phyloP scores from a whole-genome alignment of 2,329 filamentous ascomycete species.

The Alternaria triticimaculans region DNA sequence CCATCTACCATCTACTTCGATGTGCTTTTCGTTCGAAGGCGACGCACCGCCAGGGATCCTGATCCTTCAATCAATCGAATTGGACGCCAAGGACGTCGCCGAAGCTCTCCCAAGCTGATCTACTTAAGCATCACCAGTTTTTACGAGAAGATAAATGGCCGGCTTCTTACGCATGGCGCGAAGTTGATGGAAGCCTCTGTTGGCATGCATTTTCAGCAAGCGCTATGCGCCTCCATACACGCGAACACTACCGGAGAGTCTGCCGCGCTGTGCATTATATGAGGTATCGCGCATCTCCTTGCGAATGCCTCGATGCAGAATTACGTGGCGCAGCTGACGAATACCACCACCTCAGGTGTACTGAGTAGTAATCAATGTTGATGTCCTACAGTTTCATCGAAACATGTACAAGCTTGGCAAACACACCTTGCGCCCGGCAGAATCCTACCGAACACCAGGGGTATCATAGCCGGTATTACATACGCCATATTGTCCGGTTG shows the following conservation, averaged over 20 bases:
- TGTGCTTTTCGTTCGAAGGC: not conserved
- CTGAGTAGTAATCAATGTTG: constrained; percentile 4
- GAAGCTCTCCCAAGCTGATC: not conserved
- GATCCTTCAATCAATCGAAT: not conserved
- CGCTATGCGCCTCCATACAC: not conserved
- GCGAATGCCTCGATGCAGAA: not conserved
- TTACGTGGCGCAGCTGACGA: not conserved
- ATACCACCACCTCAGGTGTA: not conserved
- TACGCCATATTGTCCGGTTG: not conserved
- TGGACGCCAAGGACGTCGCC: not conserved
- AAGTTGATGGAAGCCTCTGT: not conserved
- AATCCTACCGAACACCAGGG: constrained; percentile 10
- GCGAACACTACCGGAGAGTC: not conserved
- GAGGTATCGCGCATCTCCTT: not conserved
- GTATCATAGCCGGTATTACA: constrained; percentile 5
- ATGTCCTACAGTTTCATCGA: not conserved
- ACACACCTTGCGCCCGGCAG: constrained; percentile 4
- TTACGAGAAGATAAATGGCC: not conserved
- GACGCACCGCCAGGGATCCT: not conserved
- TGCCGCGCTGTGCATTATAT: constrained; percentile 1
- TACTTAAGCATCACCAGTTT: not conserved
- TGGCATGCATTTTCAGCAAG: not conserved
- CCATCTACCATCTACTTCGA: not conserved
- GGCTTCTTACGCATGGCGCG: not conserved
- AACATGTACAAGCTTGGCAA: not conserved